Base-by-base conservation (phyloP, 208 protist species). In the Acanthamoeba castellanii region DNA sequence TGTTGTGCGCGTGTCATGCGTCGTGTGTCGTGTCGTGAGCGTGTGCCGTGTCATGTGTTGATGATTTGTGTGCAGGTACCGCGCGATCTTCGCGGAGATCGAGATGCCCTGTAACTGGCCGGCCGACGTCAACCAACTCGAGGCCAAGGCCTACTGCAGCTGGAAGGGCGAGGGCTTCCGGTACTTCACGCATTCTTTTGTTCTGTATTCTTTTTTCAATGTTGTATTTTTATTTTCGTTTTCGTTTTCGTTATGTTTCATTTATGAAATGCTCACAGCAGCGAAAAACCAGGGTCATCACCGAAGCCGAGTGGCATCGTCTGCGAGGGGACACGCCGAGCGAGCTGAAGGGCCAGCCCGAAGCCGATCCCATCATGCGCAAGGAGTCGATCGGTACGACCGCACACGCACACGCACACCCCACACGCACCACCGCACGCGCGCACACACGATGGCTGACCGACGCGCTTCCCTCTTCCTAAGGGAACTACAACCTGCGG, bases 41-140 rank as follows among this genome's bases (percentile, higher is more conserved):
- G n/a, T n/a, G n/a, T n/a, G n/a, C n/a, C n/a, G n/a, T n/a, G n/a
- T n/a, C n/a, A n/a, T n/a, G n/a, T n/a, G n/a, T n/a, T n/a, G n/a
- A n/a, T n/a, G n/a, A n/a, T n/a, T n/a, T n/a, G n/a, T n/a, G n/a
- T n/a, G n/a, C 22, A 81, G 72, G 34, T 81, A 81, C 18, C 30
- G 72, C 4, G 72, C 72, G 8, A 81, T 81, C 72, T 81, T 81
- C 34, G 47, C 72, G 25, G 72, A 81, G 72, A 81, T 81, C 42
- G 98, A 98, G 76, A 96, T 99, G 95, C 99, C 98, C 20, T 99
- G 98, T 98, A 96, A 98, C 95, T 99, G 98, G 98, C 99, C 99
- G 66, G 99, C 98, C 91, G 98, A 99, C 91, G 94, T 99, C 57
- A 99, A 99, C 97, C 97, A 99, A 93, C 97, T 99, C 91, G 98